Evolutionary conservation across 805 yeast species (phyloP).

Genomic region (Barnettozyma sucrosica): DNA sequence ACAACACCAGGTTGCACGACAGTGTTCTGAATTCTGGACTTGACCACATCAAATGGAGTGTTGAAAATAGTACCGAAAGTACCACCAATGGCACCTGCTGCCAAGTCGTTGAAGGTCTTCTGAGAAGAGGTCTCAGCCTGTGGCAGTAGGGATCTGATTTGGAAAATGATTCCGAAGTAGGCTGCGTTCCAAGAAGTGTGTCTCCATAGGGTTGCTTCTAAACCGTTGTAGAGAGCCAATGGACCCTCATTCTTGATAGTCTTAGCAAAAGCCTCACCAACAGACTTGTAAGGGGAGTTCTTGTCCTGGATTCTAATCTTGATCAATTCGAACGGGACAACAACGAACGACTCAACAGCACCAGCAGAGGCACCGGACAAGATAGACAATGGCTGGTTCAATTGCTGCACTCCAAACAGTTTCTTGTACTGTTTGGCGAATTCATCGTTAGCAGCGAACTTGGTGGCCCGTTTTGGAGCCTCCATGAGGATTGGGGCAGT

Average conservation of each 20-base stretch:
- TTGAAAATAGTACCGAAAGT: constrained; percentile 91
- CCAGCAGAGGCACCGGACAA: constrained; percentile 98
- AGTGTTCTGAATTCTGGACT: constrained; percentile 87
- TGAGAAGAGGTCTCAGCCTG: constrained; percentile 62
- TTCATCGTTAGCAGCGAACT: constrained; percentile 96
- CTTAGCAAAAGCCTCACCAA: constrained; percentile 71
- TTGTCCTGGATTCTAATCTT: constrained; percentile 93
- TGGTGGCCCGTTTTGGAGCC: constrained; percentile 98
- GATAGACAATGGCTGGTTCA: constrained; percentile 80
- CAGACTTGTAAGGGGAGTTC: constrained; percentile 74
- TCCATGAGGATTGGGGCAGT: constrained; percentile 97
- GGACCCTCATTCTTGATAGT: constrained; percentile 73
- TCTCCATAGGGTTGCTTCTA: constrained; percentile 97
- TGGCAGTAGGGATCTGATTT: constrained; percentile 75
- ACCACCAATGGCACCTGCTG: constrained; percentile 96
- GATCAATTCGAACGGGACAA: constrained; percentile 94
- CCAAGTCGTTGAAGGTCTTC: constrained; percentile 78
- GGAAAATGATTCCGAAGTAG: constrained; percentile 92
- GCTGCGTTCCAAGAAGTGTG: constrained; percentile 97
- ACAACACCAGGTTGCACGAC: constrained; percentile 62
- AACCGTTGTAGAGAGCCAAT: constrained; percentile 83
- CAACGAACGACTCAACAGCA: constrained; percentile 93
- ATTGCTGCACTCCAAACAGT: constrained; percentile 57
- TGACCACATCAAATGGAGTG: constrained; percentile 97
- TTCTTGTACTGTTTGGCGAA: constrained; percentile 82